These are phyloP conservation scores for Botrytis fabae DNA, from an alignment of 2,329 filamentous ascomycete species.

Conservation along the genomic window DNA sequence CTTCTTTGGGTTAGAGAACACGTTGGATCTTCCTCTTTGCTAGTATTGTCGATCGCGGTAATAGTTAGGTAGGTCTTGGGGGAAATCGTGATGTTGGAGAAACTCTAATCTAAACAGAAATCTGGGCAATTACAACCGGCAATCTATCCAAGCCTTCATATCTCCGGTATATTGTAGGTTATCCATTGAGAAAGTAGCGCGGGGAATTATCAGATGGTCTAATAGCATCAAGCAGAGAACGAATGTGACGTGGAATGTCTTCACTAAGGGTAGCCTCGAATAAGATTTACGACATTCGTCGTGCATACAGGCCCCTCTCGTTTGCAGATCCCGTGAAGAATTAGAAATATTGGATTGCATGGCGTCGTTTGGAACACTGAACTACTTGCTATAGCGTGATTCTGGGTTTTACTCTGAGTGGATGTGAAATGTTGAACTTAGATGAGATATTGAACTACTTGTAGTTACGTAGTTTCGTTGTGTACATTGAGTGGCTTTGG, in stretches of 20 bases:
- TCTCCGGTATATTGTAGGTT: not conserved
- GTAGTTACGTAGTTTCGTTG: too few relatives aligned
- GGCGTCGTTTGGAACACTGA: not conserved
- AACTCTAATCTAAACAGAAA: not conserved
- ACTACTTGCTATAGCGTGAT: too few relatives aligned
- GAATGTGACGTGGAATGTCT: fast-evolving
- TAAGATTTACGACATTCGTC: not conserved
- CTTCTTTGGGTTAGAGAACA: not conserved
- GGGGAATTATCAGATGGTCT: not conserved
- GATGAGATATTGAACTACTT: too few relatives aligned
- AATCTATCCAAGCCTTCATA: not conserved
- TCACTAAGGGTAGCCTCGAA: not conserved
- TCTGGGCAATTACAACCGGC: too few relatives aligned
- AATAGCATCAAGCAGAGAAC: not conserved
- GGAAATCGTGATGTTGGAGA: too few relatives aligned
- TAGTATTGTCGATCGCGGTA: too few relatives aligned
- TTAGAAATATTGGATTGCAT: not conserved
- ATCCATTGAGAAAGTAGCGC: not conserved
- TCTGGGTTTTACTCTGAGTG: not conserved
- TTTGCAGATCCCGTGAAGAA: not conserved
- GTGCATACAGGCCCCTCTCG: too few relatives aligned
- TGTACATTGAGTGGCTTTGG: not conserved
- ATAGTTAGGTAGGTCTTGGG: too few relatives aligned
- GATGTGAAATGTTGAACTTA: not conserved
- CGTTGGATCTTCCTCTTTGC: not conserved